phyloP scores from a whole-genome alignment of 208 protist genomes.

The Crithidia expoeki region DNA sequence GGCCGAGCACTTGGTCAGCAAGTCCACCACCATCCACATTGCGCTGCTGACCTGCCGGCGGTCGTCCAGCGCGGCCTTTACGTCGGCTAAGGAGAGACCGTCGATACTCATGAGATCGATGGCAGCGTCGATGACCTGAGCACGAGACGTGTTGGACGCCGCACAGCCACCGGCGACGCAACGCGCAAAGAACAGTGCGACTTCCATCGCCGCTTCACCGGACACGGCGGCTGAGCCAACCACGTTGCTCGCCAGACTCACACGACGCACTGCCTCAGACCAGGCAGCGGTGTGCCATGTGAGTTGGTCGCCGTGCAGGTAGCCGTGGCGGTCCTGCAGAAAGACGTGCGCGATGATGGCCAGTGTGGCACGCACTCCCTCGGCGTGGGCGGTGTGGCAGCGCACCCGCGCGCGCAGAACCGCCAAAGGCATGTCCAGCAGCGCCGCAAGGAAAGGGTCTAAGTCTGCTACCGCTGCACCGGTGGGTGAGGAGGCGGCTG shows the following conservation, averaged over 20 bases:
- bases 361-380: conserved; percentile 63
- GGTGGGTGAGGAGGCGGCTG: neutral
- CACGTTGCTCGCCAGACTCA: conserved; percentile 47
- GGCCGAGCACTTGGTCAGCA: conserved; percentile 32
- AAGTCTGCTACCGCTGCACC: neutral
- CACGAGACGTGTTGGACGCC: conserved; percentile 14
- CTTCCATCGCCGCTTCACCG: conserved; percentile 43
- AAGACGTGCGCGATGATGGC: conserved; percentile 51
- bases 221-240: conserved; percentile 39
- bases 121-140: conserved; percentile 33
- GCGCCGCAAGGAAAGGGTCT: conserved; percentile 18
- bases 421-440: conserved; percentile 28
- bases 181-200: conserved; percentile 35
- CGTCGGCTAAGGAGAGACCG: conserved; percentile 8
- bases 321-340: conserved; percentile 19
- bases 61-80: conserved; percentile 30
- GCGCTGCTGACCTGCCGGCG: conserved; percentile 26
- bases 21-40: conserved; percentile 32
- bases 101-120: conserved; percentile 35
- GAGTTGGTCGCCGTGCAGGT: conserved; percentile 22
- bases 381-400: conserved; percentile 55
- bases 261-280: conserved; percentile 62
- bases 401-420: conserved; percentile 42
- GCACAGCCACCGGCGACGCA: conserved; percentile 13
- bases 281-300: conserved; percentile 62